Conservation (phyloP, 345 rosid species). For the Rhodamnia rubescens region DNA sequence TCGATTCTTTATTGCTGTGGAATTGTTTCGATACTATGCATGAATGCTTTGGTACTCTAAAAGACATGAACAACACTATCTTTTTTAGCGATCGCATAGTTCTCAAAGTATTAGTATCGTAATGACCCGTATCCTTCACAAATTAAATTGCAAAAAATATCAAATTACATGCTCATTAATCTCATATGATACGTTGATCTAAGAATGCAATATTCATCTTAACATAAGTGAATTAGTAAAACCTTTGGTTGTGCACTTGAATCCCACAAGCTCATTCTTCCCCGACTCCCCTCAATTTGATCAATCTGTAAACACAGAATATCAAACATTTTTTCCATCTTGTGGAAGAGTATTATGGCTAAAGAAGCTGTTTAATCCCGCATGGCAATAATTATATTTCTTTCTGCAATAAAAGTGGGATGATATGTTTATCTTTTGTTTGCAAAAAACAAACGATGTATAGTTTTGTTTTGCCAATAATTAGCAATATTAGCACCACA, state of each 20-base stretch:
- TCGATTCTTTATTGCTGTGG: not conserved
- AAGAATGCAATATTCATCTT: not conserved
- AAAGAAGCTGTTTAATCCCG: not conserved
- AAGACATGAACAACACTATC: not conserved
- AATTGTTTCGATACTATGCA: not conserved
- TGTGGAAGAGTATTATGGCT: not conserved
- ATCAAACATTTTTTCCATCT: not conserved
- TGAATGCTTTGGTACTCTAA: not conserved
- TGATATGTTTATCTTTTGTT: not conserved
- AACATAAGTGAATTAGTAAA: not conserved
- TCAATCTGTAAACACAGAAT: not conserved
- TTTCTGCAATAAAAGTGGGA: accelerated
- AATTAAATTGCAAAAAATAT: no score
- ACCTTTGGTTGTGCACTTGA: not conserved
- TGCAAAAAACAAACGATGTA: not conserved
- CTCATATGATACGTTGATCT: not conserved
- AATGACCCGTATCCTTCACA: no score
- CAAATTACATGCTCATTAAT: no score
- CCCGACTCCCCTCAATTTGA: not conserved
- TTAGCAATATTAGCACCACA: not conserved
- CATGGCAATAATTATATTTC: not conserved
- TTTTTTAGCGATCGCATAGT: no score
- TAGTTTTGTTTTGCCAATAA: not conserved
- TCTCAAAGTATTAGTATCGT: no score
- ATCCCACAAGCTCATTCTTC: not conserved